These are phyloP conservation scores for Melampsora larici-populina DNA, from an alignment of 1,284 basidiomycete genomes.

Conservation along the genomic window DNA sequence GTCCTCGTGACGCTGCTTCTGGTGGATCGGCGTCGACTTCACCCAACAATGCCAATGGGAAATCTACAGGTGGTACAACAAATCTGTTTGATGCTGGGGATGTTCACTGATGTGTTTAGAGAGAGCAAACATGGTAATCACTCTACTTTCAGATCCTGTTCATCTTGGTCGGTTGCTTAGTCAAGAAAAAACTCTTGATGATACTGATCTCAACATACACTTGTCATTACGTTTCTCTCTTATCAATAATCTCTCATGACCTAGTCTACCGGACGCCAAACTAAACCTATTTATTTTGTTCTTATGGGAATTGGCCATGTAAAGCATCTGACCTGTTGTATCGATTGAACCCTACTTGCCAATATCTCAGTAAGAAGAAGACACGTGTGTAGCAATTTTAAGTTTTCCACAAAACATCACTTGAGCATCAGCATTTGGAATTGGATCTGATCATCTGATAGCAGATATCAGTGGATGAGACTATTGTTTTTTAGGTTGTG, in stretches of 20 bases:
- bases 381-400: too few relatives aligned
- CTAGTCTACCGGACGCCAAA: background rate
- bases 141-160: background rate
- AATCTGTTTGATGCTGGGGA: slow-evolving; percentile 43
- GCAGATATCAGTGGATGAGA: too few relatives aligned
- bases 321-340: slow-evolving; percentile 3
- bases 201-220: background rate
- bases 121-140: background rate
- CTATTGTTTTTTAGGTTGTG: too few relatives aligned
- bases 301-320: background rate
- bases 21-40: background rate
- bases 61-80: slow-evolving; percentile 13
- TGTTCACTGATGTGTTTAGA: slow-evolving; percentile 10
- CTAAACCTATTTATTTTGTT: background rate
- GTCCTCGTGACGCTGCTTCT: background rate
- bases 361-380: too few relatives aligned
- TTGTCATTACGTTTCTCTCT: background rate
- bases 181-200: background rate
- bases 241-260: background rate
- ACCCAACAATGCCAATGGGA: background rate
- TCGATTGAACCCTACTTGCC: background rate
- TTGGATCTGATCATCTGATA: too few relatives aligned
- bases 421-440: too few relatives aligned
- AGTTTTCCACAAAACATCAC: too few relatives aligned
- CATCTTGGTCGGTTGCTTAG: background rate